Evolutionary conservation across 306 rosid species (phyloP).

Genomic region (Begonia fuchsioides): DNA sequence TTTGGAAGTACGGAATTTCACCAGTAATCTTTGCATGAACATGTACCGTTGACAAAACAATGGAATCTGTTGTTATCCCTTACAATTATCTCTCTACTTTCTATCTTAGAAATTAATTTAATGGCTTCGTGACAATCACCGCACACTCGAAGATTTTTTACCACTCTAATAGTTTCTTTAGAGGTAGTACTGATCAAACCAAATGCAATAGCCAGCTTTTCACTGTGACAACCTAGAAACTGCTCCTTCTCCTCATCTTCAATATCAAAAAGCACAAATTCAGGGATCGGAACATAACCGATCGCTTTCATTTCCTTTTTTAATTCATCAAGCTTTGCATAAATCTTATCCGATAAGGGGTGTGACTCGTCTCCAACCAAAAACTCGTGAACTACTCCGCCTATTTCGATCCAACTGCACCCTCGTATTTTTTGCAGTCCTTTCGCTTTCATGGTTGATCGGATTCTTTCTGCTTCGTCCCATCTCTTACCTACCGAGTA

Average conservation of each 20-base stretch:
- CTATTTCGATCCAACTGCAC: conserved; percentile 60
- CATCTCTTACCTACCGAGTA: conserved; percentile 47
- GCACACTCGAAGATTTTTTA: conserved; percentile 62
- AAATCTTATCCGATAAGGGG: conserved; percentile 40
- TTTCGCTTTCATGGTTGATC: conserved; percentile 36
- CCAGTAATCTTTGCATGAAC: conserved; percentile 72
- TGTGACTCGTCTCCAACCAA: conserved; percentile 58
- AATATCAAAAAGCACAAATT: conserved; percentile 57
- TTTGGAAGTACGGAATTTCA: conserved; percentile 8
- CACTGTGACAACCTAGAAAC: conserved; percentile 58
- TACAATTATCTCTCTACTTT: conserved; percentile 38
- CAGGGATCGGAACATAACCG: conserved; percentile 57
- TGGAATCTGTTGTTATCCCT: conserved; percentile 38
- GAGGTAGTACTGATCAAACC: conserved; percentile 32
- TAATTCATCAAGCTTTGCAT: conserved; percentile 39
- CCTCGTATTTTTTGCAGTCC: conserved; percentile 49
- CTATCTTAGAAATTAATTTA: conserved; percentile 43
- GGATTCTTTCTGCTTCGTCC: conserved; percentile 50
- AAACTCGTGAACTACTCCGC: conserved; percentile 48
- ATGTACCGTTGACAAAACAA: conserved; percentile 37
- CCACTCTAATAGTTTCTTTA: conserved; percentile 40
- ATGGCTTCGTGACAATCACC: conserved; percentile 62
- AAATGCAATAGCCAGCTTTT: conserved; percentile 64
- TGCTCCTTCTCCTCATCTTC: conserved; percentile 73
- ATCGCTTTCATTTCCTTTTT: conserved; percentile 43